Evolutionary conservation across 345 rosid genomes (phyloP).

Genomic region (Linum trigynum): DNA sequence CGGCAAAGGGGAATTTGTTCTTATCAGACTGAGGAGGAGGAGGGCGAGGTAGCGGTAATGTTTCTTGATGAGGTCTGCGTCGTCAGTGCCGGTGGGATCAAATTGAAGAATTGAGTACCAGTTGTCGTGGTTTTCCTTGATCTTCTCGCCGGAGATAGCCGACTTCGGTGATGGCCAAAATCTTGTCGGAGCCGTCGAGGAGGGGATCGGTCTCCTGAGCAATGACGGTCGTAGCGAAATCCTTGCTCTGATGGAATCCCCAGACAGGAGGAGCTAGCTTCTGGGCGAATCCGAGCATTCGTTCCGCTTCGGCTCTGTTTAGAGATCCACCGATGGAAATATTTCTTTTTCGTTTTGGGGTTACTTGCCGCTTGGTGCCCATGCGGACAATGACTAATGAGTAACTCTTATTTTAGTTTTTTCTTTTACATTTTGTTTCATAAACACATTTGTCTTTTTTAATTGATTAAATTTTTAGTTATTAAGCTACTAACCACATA

Average conservation of each 20-base stretch:
- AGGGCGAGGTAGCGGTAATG: constrained; percentile 80
- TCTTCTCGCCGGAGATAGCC: constrained; percentile 52
- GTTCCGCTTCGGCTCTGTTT: constrained; percentile 57
- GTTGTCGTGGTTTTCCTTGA: constrained; percentile 42
- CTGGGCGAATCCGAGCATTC: constrained; percentile 76
- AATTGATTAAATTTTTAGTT: too few species aligned
- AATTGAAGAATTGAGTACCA: constrained; percentile 81
- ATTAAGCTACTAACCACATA: too few species aligned
- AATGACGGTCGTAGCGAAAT: constrained; percentile 45
- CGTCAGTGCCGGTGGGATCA: constrained; percentile 34
- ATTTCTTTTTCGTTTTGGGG: background rate
- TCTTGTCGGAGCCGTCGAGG: constrained; percentile 81
- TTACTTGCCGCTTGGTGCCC: too few species aligned
- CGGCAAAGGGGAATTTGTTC: constrained; percentile 57
- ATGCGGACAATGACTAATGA: too few species aligned
- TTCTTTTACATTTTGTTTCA: too few species aligned
- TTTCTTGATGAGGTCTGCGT: constrained; percentile 56
- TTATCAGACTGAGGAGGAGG: constrained; percentile 90
- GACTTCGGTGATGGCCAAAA: constrained; percentile 76
- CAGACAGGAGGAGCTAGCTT: constrained; percentile 45
- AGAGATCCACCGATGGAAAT: constrained; percentile 23
- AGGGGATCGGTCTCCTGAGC: constrained; percentile 82
- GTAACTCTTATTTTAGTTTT: too few species aligned
- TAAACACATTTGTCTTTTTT: too few species aligned
- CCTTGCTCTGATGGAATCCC: constrained; percentile 65